These are phyloP conservation scores for Castanea crenata DNA, from an alignment of 306 rosid species.

Conservation along the genomic window DNA sequence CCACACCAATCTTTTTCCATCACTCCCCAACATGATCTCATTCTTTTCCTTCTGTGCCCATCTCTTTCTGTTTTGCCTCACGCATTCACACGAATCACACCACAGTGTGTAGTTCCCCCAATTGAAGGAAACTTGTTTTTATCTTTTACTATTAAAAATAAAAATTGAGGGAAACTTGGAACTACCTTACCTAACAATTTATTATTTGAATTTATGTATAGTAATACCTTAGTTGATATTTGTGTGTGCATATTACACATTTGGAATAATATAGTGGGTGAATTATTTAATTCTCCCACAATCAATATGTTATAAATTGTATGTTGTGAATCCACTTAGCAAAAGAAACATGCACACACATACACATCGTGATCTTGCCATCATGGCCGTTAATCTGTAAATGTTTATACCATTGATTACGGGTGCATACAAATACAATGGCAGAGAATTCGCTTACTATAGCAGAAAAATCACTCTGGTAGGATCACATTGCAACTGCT, in stretches of 20 bases:
- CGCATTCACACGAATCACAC: neutral
- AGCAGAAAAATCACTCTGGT: neutral
- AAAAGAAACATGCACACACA: neutral
- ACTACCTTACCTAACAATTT: conserved; percentile 27
- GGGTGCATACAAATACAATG: no score
- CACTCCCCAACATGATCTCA: conserved; percentile 27
- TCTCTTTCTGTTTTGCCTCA: neutral
- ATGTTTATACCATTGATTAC: no score
- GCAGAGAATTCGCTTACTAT: no score
- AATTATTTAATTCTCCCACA: neutral
- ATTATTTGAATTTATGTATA: neutral
- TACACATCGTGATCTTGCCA: no score
- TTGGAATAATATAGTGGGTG: neutral
- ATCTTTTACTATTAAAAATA: no score
- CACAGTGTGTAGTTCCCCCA: neutral
- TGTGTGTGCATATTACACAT: neutral
- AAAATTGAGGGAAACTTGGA: conserved; percentile 17
- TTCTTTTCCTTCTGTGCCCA: neutral
- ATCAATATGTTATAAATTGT: neutral
- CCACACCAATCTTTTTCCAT: conserved; percentile 48
- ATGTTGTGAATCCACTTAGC: neutral
- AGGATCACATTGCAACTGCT: neutral
- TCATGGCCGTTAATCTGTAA: no score
- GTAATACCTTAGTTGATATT: neutral
- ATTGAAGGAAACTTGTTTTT: conserved; percentile 11